Base-by-base conservation (phyloP, 2,329 filamentous ascomycete genomes). In the Epichloe elymi region DNA sequence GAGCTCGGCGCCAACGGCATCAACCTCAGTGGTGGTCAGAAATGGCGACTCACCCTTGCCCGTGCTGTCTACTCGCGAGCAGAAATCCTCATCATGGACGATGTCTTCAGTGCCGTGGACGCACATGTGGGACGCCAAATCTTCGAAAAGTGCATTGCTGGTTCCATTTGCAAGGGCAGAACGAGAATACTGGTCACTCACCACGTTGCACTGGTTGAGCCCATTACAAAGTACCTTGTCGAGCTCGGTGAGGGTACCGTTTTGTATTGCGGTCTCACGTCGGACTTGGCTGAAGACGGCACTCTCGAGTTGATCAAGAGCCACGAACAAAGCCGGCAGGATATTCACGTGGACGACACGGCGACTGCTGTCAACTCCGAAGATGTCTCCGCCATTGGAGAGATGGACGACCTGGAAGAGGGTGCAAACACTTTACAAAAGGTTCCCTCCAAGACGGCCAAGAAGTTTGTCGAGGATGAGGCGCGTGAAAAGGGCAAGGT, bases 1-100 rank as follows among this genome's bases (percentile, higher is more conserved):
- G 85, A 90, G 60, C 86, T 94, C 49, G 88, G 88, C 11, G 85
- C 86, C 3, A 90, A 91, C 55, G 88, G 88, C 6, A 86, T 93
- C 58, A 90, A 91, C 58, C 71, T 94, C 6, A 88, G 83, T 54
- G 88, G 88, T 55, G 88, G 88, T 0, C 88, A 94, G 65, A 82
- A 86, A 60, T 90, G 87, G 85, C 78, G 88, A 49, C 76, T 93
- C 35, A 87, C 85, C 0, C 80, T 94, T 57, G 88, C 87, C 2
- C 74, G 88, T 45, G 86, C 87, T 1, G 72, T 93, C 17, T 93
- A 93, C 64, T 90, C 86, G 2, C 75, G 86, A 14, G 86, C 85
- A 1, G 82, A 84, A 0, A 82, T 89, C 55, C 70, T 94, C 5
- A 71, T 93, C 17, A 73, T 93, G 59, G 88, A 94, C 63, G 88